Evolutionary conservation across 2,329 filamentous ascomycete genomes (phyloP).

Genomic region (Stromatinia cepivora): DNA sequence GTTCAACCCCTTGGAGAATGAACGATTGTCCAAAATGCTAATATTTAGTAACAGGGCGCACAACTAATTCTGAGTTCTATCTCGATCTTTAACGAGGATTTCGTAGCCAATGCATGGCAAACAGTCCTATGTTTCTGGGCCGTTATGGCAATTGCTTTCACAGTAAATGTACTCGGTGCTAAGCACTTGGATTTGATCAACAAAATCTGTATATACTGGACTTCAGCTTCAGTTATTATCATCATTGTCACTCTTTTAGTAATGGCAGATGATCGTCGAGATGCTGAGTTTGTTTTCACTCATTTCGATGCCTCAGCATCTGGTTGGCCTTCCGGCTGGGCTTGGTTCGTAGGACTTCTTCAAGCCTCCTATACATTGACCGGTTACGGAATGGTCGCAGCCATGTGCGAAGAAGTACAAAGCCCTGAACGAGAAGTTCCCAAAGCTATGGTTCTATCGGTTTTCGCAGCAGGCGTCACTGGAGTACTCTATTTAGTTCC

Average conservation of each 20-base stretch:
- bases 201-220: slow-evolving; percentile 74
- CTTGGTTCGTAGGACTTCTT: slow-evolving; percentile 69
- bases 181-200: slow-evolving; percentile 67
- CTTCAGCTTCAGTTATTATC: slow-evolving; percentile 63
- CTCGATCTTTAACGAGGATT: slow-evolving; percentile 68
- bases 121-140: slow-evolving; percentile 72
- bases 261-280: slow-evolving; percentile 56
- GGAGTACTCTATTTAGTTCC: slow-evolving; percentile 70
- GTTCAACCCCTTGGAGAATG: background rate
- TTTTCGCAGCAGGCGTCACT: slow-evolving; percentile 65
- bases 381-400: slow-evolving; percentile 50
- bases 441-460: slow-evolving; percentile 68
- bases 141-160: slow-evolving; percentile 64
- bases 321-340: slow-evolving; percentile 69
- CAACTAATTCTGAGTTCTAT: slow-evolving; percentile 67
- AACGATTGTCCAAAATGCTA: background rate
- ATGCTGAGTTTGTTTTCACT: slow-evolving; percentile 64
- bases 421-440: slow-evolving; percentile 68
- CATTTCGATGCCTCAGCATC: slow-evolving; percentile 66
- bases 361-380: slow-evolving; percentile 56
- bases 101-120: slow-evolving; percentile 66
- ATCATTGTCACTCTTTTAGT: slow-evolving; percentile 62
- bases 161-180: slow-evolving; percentile 64
- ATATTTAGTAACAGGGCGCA: slow-evolving; percentile 51
- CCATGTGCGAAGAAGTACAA: slow-evolving; percentile 73